Evolutionary conservation across 2,329 filamentous ascomycete species (phyloP).

Genomic region (Botryosphaeria dothidea): DNA sequence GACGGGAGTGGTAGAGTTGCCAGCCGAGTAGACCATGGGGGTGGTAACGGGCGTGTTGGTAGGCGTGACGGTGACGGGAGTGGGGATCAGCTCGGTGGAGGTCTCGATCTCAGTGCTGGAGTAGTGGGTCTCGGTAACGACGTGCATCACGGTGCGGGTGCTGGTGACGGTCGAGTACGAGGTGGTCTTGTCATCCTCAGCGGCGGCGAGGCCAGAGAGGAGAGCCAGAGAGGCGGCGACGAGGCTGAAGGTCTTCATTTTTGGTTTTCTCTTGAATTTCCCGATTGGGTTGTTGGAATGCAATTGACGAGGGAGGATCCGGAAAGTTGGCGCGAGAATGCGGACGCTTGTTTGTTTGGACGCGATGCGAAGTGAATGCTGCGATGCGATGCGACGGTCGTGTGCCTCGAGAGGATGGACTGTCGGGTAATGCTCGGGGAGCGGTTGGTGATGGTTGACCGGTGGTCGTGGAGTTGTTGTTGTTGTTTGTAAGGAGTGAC

Average conservation of each 20-base stretch:
- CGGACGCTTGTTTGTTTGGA: neutral
- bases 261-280: neutral
- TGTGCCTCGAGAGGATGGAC: neutral
- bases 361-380: neutral
- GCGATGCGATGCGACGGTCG: neutral
- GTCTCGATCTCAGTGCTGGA: conserved; percentile 31
- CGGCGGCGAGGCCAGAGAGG: conserved; percentile 36
- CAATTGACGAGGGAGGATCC: neutral
- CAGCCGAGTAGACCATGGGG: conserved; percentile 12
- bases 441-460: neutral
- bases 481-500: conserved; percentile 10
- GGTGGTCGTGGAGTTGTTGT: neutral
- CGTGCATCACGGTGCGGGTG: conserved; percentile 35
- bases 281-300: conserved; percentile 3
- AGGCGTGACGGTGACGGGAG: conserved; percentile 24
- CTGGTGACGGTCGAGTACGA: conserved; percentile 18
- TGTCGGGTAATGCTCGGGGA: neutral
- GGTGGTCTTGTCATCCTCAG: conserved; percentile 33
- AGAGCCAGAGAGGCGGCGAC: conserved; percentile 36
- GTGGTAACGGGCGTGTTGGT: conserved; percentile 18
- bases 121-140: conserved; percentile 38
- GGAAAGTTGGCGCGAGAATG: neutral
- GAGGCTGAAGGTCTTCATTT: conserved; percentile 35
- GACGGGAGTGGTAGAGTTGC: conserved; percentile 19
- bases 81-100: conserved; percentile 34